Base-by-base conservation (phyloP, 2,329 filamentous ascomycete species). In the Aspergillus ustus region DNA sequence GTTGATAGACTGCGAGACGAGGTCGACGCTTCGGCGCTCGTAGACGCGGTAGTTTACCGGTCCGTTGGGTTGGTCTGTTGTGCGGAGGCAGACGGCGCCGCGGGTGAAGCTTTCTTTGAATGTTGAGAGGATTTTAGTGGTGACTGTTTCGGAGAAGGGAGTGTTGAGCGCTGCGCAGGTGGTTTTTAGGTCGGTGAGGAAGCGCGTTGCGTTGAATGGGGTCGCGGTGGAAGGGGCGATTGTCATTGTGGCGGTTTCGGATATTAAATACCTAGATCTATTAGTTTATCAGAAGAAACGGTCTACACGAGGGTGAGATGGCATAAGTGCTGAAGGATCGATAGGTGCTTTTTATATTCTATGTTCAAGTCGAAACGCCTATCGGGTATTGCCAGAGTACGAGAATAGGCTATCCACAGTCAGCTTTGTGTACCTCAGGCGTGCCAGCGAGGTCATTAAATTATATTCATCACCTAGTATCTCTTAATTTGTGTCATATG, bases 21-120 rank as follows among this genome's bases (percentile, higher is more conserved):
- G 20, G 19, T 45, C 52, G 37, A 54, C 28, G 19, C 31, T 22
- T 22, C 25, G n/a, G 6, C 52, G 52, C 25, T 54, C 52, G 20
- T 54, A 54, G 17, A 54, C 34, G 34, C 52, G 52, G 13, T 54
- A 54, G 40, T 54, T 45, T n/a, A 54, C n/a, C 2, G 52, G n/a
- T 28, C 40, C 52, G 13, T 43, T 28, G 1, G 52, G 52, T 7
- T 43, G 52, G 22, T 54, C 15, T 7, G 52, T 54, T 17, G 25
- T 44, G 34, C 52, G 34, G 31, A 31, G 44, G 31, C 45, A 20
- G 31, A 54, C 52, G 25, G n/a, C 37, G 37, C 52, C 52, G 19
- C 20, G 34, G n/a, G 22, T 2, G 34, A 54, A 54, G 52, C 52
- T 54, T 22, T 11, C 2, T 4, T 45, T 19, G 34, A 54, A 54